Percentiles rank a stretch among this genome's conserved stretches.
Evolutionary conservation across 441 rosid genomes (phyloP).

Genomic region (Cnidoscolus chayamansa): DNA sequence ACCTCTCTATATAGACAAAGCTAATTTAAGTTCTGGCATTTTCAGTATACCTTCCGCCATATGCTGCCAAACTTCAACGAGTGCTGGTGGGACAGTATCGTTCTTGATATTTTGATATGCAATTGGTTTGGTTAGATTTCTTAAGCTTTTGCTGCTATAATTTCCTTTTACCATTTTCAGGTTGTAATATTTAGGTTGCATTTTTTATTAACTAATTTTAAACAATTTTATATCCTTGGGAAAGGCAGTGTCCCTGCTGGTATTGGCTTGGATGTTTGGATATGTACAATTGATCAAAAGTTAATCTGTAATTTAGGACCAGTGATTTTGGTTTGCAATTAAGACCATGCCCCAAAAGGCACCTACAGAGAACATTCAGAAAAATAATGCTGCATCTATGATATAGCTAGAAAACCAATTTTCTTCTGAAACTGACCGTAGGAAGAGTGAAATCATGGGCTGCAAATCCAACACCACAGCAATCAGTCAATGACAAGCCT

Average conservation of each 20-base stretch:
- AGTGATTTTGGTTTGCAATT: background rate
- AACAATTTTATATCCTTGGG: background rate
- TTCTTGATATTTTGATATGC: conserved; percentile 94
- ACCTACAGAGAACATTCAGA: background rate
- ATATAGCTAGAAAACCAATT: background rate
- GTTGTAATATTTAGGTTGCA: background rate
- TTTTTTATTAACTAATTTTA: background rate
- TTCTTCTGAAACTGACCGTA: background rate
- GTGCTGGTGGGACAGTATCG: conserved; percentile 99
- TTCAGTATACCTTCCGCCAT: conserved; percentile 93
- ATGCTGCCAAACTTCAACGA: conserved; percentile 99
- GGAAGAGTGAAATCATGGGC: background rate
- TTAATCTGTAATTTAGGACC: background rate
- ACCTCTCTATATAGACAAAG: conserved; percentile 5
- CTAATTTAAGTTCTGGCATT: conserved; percentile 26
- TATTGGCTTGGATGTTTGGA: background rate
- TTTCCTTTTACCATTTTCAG: conserved; percentile 5
- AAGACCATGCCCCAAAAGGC: background rate
- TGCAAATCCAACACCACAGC: background rate
- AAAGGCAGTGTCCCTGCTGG: background rate
- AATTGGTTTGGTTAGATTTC: conserved; percentile 95
- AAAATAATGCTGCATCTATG: background rate
- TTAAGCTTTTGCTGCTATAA: background rate
- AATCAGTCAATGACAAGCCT: background rate
- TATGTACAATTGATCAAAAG: too few relatives aligned